phyloP scores from a whole-genome alignment of 2,329 filamentous ascomycete species.

The Fusarium euwallaceae region DNA sequence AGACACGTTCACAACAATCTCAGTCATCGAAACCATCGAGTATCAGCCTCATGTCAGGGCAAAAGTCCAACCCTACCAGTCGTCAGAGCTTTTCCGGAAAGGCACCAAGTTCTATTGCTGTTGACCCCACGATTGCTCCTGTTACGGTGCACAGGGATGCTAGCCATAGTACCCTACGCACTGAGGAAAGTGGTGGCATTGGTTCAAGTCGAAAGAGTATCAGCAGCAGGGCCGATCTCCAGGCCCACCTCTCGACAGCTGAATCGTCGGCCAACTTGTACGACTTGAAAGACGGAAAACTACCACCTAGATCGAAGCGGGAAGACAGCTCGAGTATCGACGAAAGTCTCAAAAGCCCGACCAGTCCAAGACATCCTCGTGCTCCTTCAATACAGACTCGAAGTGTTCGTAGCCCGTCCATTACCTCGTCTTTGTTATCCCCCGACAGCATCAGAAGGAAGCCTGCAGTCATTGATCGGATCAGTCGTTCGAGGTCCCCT shows the following conservation, averaged over 20 bases:
- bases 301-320: slow-evolving; percentile 52
- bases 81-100: slow-evolving; percentile 59
- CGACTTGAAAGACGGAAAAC: slow-evolving; percentile 54
- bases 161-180: slow-evolving; percentile 56
- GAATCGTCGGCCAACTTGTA: slow-evolving; percentile 56
- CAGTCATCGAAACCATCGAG: slow-evolving; percentile 64
- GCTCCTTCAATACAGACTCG: slow-evolving; percentile 53
- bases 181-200: slow-evolving; percentile 59
- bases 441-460: slow-evolving; percentile 58
- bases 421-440: slow-evolving; percentile 52
- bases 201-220: slow-evolving; percentile 57
- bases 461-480: slow-evolving; percentile 68
- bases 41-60: slow-evolving; percentile 59
- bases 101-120: slow-evolving; percentile 57
- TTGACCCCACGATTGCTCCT: slow-evolving; percentile 62
- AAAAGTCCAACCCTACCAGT: slow-evolving; percentile 58
- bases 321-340: slow-evolving; percentile 63
- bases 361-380: slow-evolving; percentile 58
- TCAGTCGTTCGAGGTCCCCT: slow-evolving; percentile 61
- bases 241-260: slow-evolving; percentile 51
- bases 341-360: slow-evolving; percentile 61
- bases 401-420: slow-evolving; percentile 52
- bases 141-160: slow-evolving; percentile 64
- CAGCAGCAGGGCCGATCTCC: slow-evolving; percentile 57
- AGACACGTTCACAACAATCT: slow-evolving; percentile 57